Evolutionary conservation across 2,329 filamentous ascomycete species (phyloP).

Genomic region (Aspergillus carbonarius): DNA sequence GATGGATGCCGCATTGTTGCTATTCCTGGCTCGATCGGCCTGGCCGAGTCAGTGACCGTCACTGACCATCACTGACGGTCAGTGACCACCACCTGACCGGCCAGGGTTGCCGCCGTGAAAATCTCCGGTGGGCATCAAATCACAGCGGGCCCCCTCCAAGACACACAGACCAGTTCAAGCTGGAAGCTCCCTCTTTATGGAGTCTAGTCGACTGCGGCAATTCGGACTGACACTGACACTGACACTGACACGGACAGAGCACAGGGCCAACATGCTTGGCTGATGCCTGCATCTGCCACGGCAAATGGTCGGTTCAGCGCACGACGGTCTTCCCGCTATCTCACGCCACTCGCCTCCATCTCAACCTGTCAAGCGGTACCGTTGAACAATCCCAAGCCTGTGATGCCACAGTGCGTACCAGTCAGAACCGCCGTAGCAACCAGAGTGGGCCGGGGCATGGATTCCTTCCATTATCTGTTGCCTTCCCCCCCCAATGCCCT

Average conservation of each 20-base stretch:
- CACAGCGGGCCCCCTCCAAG: constrained; percentile 7
- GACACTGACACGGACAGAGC: background rate
- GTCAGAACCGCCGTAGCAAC: constrained; percentile 8
- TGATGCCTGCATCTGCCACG: constrained; percentile 14
- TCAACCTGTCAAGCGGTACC: constrained; percentile 23
- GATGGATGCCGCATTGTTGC: background rate
- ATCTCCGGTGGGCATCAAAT: constrained; percentile 20
- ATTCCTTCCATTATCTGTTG: background rate
- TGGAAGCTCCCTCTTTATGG: constrained; percentile 1
- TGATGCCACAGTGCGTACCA: constrained; percentile 5
- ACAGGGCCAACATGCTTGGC: background rate
- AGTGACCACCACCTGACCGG: constrained; percentile 22
- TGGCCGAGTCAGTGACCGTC: constrained; percentile 18
- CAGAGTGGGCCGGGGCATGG: constrained; percentile 7
- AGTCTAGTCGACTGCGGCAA: constrained; percentile 3
- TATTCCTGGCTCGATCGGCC: constrained; percentile 16
- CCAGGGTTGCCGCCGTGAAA: constrained; percentile 9
- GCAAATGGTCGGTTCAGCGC: constrained; percentile 11
- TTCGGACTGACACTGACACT: background rate
- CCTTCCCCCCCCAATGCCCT: background rate
- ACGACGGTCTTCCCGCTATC: constrained; percentile 20
- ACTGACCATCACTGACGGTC: constrained; percentile 22
- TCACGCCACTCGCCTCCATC: constrained; percentile 22
- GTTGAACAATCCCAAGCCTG: constrained; percentile 4
- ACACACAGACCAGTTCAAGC: constrained; percentile 19